Base-by-base conservation (phyloP, 768 basidiomycete genomes). In the Suillus cothurnatus region DNA sequence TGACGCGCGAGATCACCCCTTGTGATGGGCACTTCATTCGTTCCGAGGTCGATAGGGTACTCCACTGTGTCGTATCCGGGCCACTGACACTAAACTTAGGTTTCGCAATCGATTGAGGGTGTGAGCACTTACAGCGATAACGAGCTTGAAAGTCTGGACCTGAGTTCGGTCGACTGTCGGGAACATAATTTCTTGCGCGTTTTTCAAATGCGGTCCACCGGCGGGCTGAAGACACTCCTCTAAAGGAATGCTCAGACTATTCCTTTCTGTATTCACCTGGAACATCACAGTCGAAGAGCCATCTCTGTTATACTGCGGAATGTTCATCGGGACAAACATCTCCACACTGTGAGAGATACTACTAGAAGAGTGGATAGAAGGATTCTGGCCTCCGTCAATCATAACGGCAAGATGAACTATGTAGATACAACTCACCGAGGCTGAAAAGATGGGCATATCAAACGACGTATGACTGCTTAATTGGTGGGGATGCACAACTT, bases 31-130 rank as follows among this genome's bases (percentile, higher is more conserved):
- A 0, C 23, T 28, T 39, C 45, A 15, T 28, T 52, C 3, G 45
- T 56, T 23, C 38, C 65, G n/a, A 66, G 52, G 9, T 53, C 28
- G 19, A 67, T 49, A 32, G 21, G 23, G 61, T 34, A 64, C 28
- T 67, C 31, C 21, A 66, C 26, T 15, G 31, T 21, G 2, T 57
- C 38, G 21, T 67, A 67, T 23, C 65, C 67, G 12, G 67, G 65
- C 65, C 67, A 67, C 67, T 67, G 19, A 38, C 26, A 45, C 57
- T 62, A n/a, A 63, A 17, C 26, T 63, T 28, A 59, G 36, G 8
- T 1, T 12, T n/a, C 12, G 23, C 31, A 26, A 39, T 26, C 9
- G 23, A 34, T 23, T 2, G 17, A 52, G 26, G 26, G 12, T 28
- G 58, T 6, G 31, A 55, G 11, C 2, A 41, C 65, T 62, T 31